Evolutionary conservation across 2,329 filamentous ascomycete species (phyloP).

Genomic region (Karstenula rhodostoma): DNA sequence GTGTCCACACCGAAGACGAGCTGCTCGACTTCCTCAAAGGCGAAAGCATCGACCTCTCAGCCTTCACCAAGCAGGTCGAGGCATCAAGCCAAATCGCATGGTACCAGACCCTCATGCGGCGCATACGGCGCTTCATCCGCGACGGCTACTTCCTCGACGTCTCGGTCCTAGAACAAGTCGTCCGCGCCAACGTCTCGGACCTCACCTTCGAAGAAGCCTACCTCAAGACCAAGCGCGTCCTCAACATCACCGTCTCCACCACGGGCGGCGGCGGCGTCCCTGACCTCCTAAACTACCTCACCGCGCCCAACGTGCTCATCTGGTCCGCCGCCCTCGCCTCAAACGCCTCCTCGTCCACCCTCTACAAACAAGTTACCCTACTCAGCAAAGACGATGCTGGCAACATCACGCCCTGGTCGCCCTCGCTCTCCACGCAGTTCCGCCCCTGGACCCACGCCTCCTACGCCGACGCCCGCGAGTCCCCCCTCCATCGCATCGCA

Average conservation of each 20-base stretch:
- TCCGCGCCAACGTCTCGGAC: conserved; percentile 85
- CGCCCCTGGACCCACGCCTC: conserved; percentile 71
- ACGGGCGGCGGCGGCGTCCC: conserved; percentile 78
- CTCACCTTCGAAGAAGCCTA: conserved; percentile 95
- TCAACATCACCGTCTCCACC: conserved; percentile 91
- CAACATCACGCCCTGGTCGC: conserved; percentile 76
- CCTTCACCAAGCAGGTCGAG: conserved; percentile 65
- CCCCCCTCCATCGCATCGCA: conserved; percentile 74
- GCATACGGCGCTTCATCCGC: conserved; percentile 72
- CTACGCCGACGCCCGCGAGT: conserved; percentile 69
- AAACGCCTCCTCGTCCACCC: conserved; percentile 71
- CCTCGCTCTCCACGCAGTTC: conserved; percentile 67
- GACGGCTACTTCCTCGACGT: conserved; percentile 88
- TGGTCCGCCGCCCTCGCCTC: conserved; percentile 82
- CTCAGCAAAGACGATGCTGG: conserved; percentile 81
- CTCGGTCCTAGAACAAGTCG: conserved; percentile 81
- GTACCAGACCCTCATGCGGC: conserved; percentile 68
- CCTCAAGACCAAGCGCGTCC: conserved; percentile 79
- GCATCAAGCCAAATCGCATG: conserved; percentile 45
- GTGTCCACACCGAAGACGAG: conserved; percentile 86
- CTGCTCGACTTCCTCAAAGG: conserved; percentile 78
- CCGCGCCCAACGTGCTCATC: conserved; percentile 90
- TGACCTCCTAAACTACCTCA: conserved; percentile 88
- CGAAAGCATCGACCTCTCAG: conserved; percentile 81
- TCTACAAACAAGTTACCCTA: conserved; percentile 72